Evolutionary conservation across 768 basidiomycete species (phyloP), one percentile per base, ranked within the genome.

Genomic region (Auriscalpium orientale): DNA sequence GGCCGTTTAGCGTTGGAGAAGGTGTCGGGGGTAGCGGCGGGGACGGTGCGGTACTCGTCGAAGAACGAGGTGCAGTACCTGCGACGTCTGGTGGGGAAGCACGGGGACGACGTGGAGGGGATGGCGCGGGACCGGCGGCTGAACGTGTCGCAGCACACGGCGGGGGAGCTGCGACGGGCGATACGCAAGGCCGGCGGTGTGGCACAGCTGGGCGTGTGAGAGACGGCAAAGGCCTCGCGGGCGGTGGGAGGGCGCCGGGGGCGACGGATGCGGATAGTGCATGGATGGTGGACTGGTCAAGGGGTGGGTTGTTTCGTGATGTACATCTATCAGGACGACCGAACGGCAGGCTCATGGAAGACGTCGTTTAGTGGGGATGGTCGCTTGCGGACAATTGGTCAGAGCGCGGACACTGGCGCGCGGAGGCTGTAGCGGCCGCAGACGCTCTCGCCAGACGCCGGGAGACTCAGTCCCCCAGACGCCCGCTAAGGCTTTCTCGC

Each of bases 81-180:
- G 45, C 68, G 72, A 56, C 72, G 78, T 45, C 77, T 98, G 33
- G 80, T 90, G 12, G 69, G 70, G 44, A 85, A 80, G 68, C 75
- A 98, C 71, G 89, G 85, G 1, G 72, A 76, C 34, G 85, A 98
- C 71, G 71, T 85, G 21, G 78, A 80, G 33, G 75, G 71, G 49
- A 98, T 97, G 94, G 82, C 83, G 11, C 74, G 76, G 62, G 95
- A 98, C 72, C 73, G 83, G 56, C 85, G 77, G 70, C 68, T 88
- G 56, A 98, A 98, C 68, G 71, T 80, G 15, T 85, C 84, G 69
- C 95, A 98, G 73, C 81, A 86, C 66, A 97, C 93, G 2, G 79
- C 75, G 35, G 94, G 90, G 16, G 84, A 92, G 72, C 68, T 98
- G 65, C 74, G 68, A 64, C 76, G 83, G 66, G 85, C 82, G 34